Evolutionary conservation across 2,329 filamentous ascomycete species (phyloP).

Genomic region (Parafenestella ontariensis): DNA sequence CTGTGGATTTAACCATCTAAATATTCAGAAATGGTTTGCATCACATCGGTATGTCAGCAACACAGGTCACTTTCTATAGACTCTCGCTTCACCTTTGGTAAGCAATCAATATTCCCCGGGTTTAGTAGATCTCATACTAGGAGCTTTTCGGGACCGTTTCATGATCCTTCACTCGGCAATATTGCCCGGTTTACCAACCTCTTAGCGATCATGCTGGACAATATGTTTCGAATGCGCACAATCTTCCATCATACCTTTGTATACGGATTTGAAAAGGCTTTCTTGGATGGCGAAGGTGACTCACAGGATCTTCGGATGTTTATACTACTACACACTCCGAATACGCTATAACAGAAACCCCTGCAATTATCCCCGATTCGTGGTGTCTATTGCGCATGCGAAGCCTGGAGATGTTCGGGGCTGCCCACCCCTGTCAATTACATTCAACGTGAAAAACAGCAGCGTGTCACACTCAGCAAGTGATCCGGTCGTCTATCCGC

Average conservation of each 20-base stretch:
- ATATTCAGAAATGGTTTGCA: constrained; percentile 12
- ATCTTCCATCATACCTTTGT: background rate
- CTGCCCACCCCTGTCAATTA: background rate
- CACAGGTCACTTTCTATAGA: constrained; percentile 4
- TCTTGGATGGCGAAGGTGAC: background rate
- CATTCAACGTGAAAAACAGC: background rate
- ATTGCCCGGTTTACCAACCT: constrained; percentile 2
- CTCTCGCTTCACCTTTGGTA: constrained; percentile 11
- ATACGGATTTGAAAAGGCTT: background rate
- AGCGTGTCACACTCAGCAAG: background rate
- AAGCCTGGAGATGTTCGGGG: background rate
- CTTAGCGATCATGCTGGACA: background rate
- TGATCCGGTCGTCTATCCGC: background rate
- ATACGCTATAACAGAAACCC: background rate
- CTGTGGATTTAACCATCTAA: background rate
- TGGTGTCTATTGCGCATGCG: background rate
- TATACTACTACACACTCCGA: background rate
- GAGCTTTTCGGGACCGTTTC: constrained; percentile 4
- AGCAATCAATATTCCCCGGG: constrained; percentile 14
- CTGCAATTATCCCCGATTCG: background rate
- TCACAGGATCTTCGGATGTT: background rate
- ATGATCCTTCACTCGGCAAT: background rate
- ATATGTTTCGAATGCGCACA: background rate
- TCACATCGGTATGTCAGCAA: background rate
- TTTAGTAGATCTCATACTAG: constrained; percentile 11